Conservation (phyloP, 805 yeast species). For the Barnettozyma botsteinii region DNA sequence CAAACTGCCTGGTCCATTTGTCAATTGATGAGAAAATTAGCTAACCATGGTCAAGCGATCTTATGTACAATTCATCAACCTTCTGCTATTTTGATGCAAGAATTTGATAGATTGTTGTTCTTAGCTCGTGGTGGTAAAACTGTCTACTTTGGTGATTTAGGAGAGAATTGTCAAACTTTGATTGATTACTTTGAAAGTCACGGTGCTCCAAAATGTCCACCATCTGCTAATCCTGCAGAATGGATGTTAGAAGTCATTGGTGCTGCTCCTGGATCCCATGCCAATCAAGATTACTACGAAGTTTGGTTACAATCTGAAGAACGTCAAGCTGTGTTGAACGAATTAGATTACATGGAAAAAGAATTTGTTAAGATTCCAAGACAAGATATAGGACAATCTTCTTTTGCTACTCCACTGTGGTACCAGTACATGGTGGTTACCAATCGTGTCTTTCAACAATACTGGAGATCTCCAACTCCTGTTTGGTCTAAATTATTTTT, state of each 20-base stretch:
- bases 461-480: slow-evolving; percentile 62
- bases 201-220: slow-evolving; percentile 64
- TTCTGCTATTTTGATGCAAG: slow-evolving; percentile 70
- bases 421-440: slow-evolving; percentile 43
- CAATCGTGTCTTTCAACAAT: slow-evolving; percentile 52
- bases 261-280: slow-evolving; percentile 76
- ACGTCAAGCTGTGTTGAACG: slow-evolving; percentile 49
- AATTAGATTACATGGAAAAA: slow-evolving; percentile 57
- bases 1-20: slow-evolving; percentile 65
- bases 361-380: slow-evolving; percentile 40
- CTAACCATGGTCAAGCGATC: slow-evolving; percentile 57
- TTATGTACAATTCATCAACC: slow-evolving; percentile 82
- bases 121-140: slow-evolving; percentile 67
- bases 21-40: slow-evolving; percentile 52
- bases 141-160: slow-evolving; percentile 71
- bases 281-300: slow-evolving; percentile 64
- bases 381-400: slow-evolving; percentile 30
- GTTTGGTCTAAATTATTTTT: slow-evolving; percentile 54
- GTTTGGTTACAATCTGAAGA: slow-evolving; percentile 74
- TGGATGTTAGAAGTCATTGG: slow-evolving; percentile 89
- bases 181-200: slow-evolving; percentile 59
- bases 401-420: slow-evolving; percentile 39
- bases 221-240: slow-evolving; percentile 74
- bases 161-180: slow-evolving; percentile 50
- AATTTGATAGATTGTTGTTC: slow-evolving; percentile 70